phyloP scores from a whole-genome alignment of 371 early-diverging fungal genomes.

The Mucor lusitanicus region DNA sequence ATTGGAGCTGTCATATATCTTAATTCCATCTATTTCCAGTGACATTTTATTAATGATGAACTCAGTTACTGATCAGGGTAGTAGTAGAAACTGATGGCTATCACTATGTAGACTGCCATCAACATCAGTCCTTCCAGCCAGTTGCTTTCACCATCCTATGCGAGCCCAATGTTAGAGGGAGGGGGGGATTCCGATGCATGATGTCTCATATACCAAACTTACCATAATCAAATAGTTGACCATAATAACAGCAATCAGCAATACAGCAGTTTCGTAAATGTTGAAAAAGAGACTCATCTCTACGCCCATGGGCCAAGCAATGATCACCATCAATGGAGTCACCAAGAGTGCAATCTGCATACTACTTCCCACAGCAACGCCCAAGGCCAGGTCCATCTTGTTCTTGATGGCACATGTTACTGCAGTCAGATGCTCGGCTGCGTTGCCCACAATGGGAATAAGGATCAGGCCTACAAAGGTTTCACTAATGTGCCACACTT shows the following conservation, averaged over 20 bases:
- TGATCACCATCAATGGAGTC: constrained; percentile 82
- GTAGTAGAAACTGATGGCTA: constrained; percentile 77
- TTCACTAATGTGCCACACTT: constrained; percentile 63
- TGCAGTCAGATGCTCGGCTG: constrained; percentile 84
- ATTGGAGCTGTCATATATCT: too few relatives aligned
- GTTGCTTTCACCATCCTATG: constrained; percentile 69
- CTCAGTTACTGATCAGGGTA: constrained; percentile 30
- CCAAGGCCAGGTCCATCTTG: constrained; percentile 89
- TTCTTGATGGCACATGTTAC: constrained; percentile 81
- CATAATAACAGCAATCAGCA: constrained; percentile 83
- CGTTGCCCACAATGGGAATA: constrained; percentile 85
- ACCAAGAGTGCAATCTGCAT: constrained; percentile 92
- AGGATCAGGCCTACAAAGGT: constrained; percentile 88
- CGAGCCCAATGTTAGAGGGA: neutral
- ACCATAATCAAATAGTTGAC: constrained; percentile 77
- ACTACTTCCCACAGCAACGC: constrained; percentile 87
- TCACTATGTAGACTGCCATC: constrained; percentile 68
- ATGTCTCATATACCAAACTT: neutral
- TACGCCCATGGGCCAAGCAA: constrained; percentile 84
- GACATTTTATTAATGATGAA: too few relatives aligned
- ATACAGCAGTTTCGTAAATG: constrained; percentile 78
- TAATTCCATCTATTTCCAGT: too few relatives aligned
- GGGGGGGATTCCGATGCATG: too few relatives aligned
- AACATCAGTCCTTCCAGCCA: constrained; percentile 89
- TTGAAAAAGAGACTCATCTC: constrained; percentile 81